Evolutionary conservation across 2,329 filamentous ascomycete genomes (phyloP).

Genomic region (Scleromitrula shiraiana): DNA sequence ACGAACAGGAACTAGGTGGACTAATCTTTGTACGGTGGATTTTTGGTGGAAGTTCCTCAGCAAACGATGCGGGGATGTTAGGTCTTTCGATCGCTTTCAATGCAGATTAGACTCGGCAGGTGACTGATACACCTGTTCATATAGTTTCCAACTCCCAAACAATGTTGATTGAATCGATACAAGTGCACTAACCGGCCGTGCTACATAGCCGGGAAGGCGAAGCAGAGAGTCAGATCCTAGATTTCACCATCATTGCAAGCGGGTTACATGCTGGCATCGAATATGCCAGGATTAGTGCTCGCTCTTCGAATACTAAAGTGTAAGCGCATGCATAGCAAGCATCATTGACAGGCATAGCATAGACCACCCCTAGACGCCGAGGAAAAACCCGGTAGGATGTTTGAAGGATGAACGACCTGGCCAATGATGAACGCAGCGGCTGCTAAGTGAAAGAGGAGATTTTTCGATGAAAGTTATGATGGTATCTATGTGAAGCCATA

Average conservation of each 20-base stretch:
- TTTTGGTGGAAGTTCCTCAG: background rate
- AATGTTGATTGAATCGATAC: background rate
- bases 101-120: background rate
- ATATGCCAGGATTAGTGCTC: background rate
- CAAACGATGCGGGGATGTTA: background rate
- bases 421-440: background rate
- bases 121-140: background rate
- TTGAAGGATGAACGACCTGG: background rate
- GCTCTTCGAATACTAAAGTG: background rate
- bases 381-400: no score
- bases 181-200: background rate
- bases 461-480: background rate
- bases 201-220: background rate
- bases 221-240: background rate
- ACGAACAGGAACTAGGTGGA: no score
- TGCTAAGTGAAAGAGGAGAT: background rate
- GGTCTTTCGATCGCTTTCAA: background rate
- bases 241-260: background rate
- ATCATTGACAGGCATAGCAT: conserved; percentile 1
- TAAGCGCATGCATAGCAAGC: background rate
- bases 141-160: background rate
- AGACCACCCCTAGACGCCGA: background rate
- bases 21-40: no score
- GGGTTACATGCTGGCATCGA: background rate
- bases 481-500: background rate